phyloP scores from a whole-genome alignment of 768 basidiomycete species.

The Suillus fuscotomentosus region DNA sequence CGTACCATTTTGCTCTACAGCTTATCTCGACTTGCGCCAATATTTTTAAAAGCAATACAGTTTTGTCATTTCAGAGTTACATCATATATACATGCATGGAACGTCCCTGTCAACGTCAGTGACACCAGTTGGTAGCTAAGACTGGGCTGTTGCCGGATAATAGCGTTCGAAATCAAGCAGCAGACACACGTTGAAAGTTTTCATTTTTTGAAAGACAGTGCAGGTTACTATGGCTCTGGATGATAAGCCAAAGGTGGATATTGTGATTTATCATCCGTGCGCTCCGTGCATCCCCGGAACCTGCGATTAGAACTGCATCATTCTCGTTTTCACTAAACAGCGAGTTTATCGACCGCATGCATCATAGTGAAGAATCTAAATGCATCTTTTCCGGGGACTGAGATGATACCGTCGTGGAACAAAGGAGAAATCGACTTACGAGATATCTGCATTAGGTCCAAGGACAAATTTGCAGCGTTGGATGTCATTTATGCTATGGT shows the following conservation, averaged over 20 bases:
- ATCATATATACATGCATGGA: not conserved
- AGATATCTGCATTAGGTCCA: not conserved
- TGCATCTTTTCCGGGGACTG: not conserved
- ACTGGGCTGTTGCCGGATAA: not conserved
- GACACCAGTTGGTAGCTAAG: not conserved
- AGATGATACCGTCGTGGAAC: not conserved
- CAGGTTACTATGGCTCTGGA: not conserved
- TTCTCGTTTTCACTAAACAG: not conserved
- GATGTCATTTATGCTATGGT: not conserved
- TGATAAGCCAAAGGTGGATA: not conserved
- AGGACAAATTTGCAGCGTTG: not conserved
- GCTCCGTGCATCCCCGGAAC: not conserved
- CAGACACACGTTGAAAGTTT: not conserved
- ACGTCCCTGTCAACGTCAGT: not conserved
- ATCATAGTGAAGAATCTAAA: not conserved
- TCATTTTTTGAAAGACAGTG: not conserved
- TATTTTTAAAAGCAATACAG: not conserved
- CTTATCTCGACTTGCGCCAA: not conserved
- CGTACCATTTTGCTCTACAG: not conserved
- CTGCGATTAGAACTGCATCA: not conserved
- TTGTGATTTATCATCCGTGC: not conserved
- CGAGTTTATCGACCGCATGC: not conserved
- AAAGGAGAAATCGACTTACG: not conserved
- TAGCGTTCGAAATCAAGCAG: not conserved
- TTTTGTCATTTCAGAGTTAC: not conserved